phyloP scores from a whole-genome alignment of 2,329 filamentous ascomycete species.

The Fusarium subglutinans region DNA sequence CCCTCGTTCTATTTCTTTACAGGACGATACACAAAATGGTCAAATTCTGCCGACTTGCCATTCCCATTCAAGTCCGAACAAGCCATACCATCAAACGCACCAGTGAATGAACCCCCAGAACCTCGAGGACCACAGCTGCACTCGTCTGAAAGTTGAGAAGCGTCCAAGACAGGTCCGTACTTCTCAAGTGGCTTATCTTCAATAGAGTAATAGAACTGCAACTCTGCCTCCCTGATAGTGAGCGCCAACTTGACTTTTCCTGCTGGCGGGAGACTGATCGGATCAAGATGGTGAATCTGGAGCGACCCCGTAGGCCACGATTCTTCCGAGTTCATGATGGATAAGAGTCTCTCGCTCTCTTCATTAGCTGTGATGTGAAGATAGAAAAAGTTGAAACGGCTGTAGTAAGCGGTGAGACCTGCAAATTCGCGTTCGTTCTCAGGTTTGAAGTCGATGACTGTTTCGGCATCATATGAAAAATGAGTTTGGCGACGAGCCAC shows the following conservation, averaged over 20 bases:
- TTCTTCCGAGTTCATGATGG: conserved; percentile 64
- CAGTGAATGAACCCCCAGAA: conserved; percentile 69
- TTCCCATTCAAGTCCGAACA: conserved; percentile 65
- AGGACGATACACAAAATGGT: conserved; percentile 51
- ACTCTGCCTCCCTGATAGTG: conserved; percentile 58
- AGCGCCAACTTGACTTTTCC: conserved; percentile 64
- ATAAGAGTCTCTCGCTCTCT: conserved; percentile 64
- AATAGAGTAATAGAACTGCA: conserved; percentile 67
- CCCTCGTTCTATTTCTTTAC: neutral
- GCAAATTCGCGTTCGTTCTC: conserved; percentile 68
- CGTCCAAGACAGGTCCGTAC: conserved; percentile 65
- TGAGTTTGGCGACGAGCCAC: conserved; percentile 65
- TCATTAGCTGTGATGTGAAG: conserved; percentile 64
- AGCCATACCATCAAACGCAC: conserved; percentile 66
- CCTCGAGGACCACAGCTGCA: conserved; percentile 63
- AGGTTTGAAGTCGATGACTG: conserved; percentile 61
- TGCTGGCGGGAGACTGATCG: conserved; percentile 59
- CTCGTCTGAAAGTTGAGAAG: conserved; percentile 68
- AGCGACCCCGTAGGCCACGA: conserved; percentile 64
- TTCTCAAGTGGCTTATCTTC: conserved; percentile 54
- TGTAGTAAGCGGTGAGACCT: conserved; percentile 70
- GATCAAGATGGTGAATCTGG: conserved; percentile 50
- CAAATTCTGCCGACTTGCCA: conserved; percentile 56
- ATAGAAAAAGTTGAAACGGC: conserved; percentile 72
- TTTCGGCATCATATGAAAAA: conserved; percentile 70